Evolutionary conservation across 2,329 filamentous ascomycete genomes (phyloP).

Genomic region (Scytalidium lignicola): DNA sequence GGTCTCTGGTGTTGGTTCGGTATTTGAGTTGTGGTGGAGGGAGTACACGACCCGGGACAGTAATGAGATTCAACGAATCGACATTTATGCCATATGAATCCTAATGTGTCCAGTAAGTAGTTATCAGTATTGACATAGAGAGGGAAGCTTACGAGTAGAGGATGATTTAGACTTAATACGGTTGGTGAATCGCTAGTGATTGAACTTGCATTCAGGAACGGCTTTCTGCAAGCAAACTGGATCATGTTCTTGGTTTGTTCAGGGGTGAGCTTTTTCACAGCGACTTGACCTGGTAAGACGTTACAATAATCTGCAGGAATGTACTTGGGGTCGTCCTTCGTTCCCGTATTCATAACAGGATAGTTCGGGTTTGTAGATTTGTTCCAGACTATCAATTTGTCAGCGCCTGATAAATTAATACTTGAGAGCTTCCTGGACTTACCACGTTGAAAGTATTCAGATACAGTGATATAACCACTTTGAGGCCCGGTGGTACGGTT

Average conservation of each 20-base stretch:
- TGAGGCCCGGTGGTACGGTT: not conserved
- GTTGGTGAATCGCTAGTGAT: slow-evolving; percentile 52
- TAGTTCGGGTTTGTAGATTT: slow-evolving; percentile 28
- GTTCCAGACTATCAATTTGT: no score
- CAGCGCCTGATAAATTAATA: no score
- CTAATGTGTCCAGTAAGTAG: slow-evolving; percentile 20
- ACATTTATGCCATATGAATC: slow-evolving; percentile 57
- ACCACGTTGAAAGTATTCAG: no score
- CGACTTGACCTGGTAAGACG: slow-evolving; percentile 58
- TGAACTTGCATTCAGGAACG: slow-evolving; percentile 59
- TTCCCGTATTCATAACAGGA: slow-evolving; percentile 63
- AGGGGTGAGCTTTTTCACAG: slow-evolving; percentile 50
- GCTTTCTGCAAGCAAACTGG: slow-evolving; percentile 60
- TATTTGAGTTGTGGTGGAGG: slow-evolving; percentile 56
- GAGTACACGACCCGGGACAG: slow-evolving; percentile 66
- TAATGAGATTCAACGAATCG: slow-evolving; percentile 51
- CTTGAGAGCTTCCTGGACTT: no score
- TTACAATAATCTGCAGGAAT: slow-evolving; percentile 59
- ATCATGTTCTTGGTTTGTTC: slow-evolving; percentile 65
- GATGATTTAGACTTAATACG: slow-evolving; percentile 49
- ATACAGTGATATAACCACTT: not conserved
- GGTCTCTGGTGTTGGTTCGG: slow-evolving; percentile 26
- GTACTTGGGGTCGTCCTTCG: slow-evolving; percentile 48
- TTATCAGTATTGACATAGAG: not conserved
- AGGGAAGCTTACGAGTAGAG: slow-evolving; percentile 35